phyloP scores from a whole-genome alignment of 768 basidiomycete genomes.

The Sistotremastrum niveocremeum region DNA sequence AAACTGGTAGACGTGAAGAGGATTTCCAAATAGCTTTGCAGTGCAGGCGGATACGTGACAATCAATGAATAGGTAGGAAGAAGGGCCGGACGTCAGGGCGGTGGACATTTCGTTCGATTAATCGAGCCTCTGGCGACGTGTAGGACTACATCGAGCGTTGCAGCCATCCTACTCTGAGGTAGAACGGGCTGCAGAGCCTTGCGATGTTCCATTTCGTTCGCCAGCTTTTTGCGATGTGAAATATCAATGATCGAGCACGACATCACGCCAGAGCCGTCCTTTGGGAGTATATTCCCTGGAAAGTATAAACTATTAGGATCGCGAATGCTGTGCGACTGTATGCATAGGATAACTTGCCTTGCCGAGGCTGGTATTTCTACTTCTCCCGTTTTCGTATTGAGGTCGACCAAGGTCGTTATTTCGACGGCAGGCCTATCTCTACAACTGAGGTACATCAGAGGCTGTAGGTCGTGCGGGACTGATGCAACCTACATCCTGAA shows the following conservation, averaged over 20 bases:
- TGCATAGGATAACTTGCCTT: conserved; percentile 1
- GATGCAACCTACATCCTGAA: conserved; percentile 46
- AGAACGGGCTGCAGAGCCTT: too few species aligned
- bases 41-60: too few species aligned
- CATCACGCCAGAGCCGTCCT: conserved; percentile 15
- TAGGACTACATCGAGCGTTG: too few species aligned
- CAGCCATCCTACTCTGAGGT: too few species aligned
- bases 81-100: too few species aligned
- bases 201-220: too few species aligned
- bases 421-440: conserved; percentile 52
- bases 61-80: too few species aligned
- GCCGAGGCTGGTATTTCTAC: conserved; percentile 30
- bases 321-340: conserved; percentile 12
- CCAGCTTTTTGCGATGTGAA: too few species aligned
- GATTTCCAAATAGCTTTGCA: too few species aligned
- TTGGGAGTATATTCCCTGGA: conserved; percentile 12
- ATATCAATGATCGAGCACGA: conserved; percentile 3
- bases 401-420: conserved; percentile 41
- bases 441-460: conserved; percentile 34
- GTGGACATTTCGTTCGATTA: too few species aligned
- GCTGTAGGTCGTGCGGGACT: background rate
- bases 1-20: too few species aligned
- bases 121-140: too few species aligned
- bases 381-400: conserved; percentile 34
- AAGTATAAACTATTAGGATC: conserved; percentile 21